These are phyloP conservation scores for Colletotrichum horii DNA, from an alignment of 2,329 filamentous ascomycete species.

Conservation along the genomic window DNA sequence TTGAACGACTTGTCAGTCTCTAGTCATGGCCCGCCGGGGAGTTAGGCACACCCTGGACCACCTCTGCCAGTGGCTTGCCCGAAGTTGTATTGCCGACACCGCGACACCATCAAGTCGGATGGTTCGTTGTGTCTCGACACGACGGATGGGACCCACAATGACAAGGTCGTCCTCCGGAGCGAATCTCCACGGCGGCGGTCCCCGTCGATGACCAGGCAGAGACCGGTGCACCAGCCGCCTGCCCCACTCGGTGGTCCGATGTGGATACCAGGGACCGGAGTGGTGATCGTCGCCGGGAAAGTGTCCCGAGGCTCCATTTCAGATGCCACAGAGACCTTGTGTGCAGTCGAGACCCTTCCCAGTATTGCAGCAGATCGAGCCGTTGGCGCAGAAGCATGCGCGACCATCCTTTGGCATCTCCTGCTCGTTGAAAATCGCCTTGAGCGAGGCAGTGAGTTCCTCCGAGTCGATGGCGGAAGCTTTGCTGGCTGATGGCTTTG, in stretches of 20 bases:
- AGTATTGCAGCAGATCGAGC: slow-evolving; percentile 30
- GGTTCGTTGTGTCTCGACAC: neutral
- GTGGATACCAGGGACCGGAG: neutral
- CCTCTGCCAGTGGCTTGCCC: neutral
- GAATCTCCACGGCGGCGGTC: neutral
- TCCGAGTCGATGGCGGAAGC: neutral
- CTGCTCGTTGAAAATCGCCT: neutral
- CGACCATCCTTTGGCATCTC: neutral
- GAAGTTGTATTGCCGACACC: neutral
- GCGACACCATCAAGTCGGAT: neutral
- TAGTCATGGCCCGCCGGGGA: neutral
- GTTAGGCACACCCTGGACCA: neutral
- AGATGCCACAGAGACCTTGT: slow-evolving; percentile 33
- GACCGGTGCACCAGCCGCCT: neutral
- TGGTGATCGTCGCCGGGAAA: neutral
- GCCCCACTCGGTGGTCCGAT: neutral
- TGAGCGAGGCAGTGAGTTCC: neutral
- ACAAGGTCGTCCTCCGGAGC: neutral
- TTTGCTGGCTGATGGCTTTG: neutral
- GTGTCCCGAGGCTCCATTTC: neutral
- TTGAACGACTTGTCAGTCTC: neutral
- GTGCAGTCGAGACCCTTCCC: slow-evolving; percentile 27
- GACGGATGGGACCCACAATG: neutral
- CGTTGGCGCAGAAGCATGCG: slow-evolving; percentile 32
- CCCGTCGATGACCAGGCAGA: neutral